Evolutionary conservation across 2,329 filamentous ascomycete genomes (phyloP).

Genomic region (Cercospora brassicicola): DNA sequence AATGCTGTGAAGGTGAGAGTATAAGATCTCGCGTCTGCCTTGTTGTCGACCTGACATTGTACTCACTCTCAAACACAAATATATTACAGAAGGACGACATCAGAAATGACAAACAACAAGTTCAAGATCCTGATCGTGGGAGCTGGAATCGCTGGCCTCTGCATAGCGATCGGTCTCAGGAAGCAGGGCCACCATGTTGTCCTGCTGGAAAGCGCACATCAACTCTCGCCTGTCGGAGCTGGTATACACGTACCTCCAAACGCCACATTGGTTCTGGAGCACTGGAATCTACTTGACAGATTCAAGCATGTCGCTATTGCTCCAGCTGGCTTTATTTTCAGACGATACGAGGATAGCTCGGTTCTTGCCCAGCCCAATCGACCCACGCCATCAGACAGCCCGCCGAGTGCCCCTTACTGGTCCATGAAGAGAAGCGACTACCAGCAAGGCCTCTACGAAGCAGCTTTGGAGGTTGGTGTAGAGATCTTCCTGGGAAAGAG

Average conservation of each 20-base stretch:
- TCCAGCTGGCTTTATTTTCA: constrained; percentile 10
- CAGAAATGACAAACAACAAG: not conserved
- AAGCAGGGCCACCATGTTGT: constrained; percentile 2
- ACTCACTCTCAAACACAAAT: not conserved
- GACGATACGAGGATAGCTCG: constrained; percentile 6
- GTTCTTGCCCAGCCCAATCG: not conserved
- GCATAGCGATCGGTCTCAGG: not conserved
- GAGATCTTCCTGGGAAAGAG: constrained; percentile 2
- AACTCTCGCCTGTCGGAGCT: constrained; percentile 6
- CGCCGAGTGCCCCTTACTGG: constrained; percentile 1
- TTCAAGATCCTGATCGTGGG: constrained; percentile 9
- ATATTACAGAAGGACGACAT: not conserved
- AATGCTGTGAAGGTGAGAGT: not conserved
- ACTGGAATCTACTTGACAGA: constrained; percentile 7
- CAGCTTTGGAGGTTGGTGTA: constrained; percentile 1
- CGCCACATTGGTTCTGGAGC: constrained; percentile 5
- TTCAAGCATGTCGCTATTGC: constrained; percentile 2
- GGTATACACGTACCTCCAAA: constrained; percentile 9
- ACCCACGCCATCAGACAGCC: not conserved
- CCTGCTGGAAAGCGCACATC: constrained; percentile 9
- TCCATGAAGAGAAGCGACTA: constrained; percentile 12
- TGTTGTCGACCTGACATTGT: not conserved
- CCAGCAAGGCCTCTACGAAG: constrained; percentile 9
- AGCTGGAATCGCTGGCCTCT: constrained; percentile 7
- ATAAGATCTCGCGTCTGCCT: not conserved